These are phyloP conservation scores for Ceratobasidium sp. DNA, from an alignment of 1,284 basidiomycete species.

Conservation along the genomic window DNA sequence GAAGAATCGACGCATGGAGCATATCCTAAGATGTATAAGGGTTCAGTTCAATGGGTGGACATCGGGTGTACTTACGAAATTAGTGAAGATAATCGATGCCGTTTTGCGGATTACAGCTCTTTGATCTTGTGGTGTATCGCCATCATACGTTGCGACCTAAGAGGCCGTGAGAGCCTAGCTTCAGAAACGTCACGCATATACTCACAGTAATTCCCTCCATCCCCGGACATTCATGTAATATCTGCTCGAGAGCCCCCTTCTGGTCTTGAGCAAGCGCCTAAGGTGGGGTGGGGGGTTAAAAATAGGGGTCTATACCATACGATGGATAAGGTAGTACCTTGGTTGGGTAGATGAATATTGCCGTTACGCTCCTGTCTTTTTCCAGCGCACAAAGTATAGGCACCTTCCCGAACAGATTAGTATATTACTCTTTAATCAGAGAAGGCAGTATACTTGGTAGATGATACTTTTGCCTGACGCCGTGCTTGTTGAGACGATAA, in stretches of 20 bases:
- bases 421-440: background rate
- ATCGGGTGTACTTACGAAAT: slow-evolving; percentile 67
- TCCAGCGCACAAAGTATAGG: slow-evolving; percentile 77
- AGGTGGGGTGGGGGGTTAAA: too few relatives aligned
- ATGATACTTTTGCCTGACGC: slow-evolving; percentile 93
- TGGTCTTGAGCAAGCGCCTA: slow-evolving; percentile 92
- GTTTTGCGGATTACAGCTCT: slow-evolving; percentile 65
- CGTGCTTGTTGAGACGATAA: slow-evolving; percentile 90
- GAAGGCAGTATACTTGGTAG: slow-evolving; percentile 65
- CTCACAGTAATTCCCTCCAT: slow-evolving; percentile 67
- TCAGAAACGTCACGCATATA: slow-evolving; percentile 52
- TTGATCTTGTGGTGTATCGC: slow-evolving; percentile 78
- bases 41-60: slow-evolving; percentile 12
- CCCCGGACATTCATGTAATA: slow-evolving; percentile 68
- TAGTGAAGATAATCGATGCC: slow-evolving; percentile 76
- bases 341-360: slow-evolving; percentile 89
- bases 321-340: slow-evolving; percentile 60
- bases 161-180: slow-evolving; percentile 7
- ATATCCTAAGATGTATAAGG: slow-evolving; percentile 73
- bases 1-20: slow-evolving; percentile 85
- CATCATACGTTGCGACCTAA: slow-evolving; percentile 83
- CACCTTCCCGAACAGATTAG: slow-evolving; percentile 56
- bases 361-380: slow-evolving; percentile 66
- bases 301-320: background rate
- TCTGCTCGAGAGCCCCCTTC: slow-evolving; percentile 68